These are phyloP conservation scores for Ascochyta clinopodiicola DNA, from an alignment of 2,329 filamentous ascomycete genomes.

Conservation along the genomic window DNA sequence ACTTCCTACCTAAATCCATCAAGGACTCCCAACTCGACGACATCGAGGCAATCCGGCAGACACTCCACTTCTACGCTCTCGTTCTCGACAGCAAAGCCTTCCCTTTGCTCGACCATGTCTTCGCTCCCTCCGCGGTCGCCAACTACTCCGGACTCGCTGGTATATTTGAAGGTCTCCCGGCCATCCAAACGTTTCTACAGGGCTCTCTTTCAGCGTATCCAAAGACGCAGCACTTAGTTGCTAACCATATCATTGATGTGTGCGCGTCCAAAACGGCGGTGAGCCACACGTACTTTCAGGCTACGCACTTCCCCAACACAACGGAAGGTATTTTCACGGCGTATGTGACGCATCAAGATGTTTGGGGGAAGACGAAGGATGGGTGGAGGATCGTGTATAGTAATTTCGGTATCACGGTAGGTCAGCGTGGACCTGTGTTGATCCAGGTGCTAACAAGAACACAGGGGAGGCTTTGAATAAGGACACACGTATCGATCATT, in stretches of 20 bases:
- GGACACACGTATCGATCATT: too few species aligned
- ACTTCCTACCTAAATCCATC: slow-evolving; percentile 6
- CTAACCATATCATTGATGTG: slow-evolving; percentile 14
- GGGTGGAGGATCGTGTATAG: slow-evolving; percentile 16
- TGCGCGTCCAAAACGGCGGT: slow-evolving; percentile 10
- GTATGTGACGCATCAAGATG: slow-evolving; percentile 14
- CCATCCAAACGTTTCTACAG: slow-evolving; percentile 6
- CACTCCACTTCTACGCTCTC: slow-evolving; percentile 12
- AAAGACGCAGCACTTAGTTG: slow-evolving; percentile 9
- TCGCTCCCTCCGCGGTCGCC: slow-evolving; percentile 3
- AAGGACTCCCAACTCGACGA: slow-evolving; percentile 8
- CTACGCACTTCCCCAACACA: slow-evolving; percentile 13
- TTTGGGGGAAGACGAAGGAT: slow-evolving; percentile 9
- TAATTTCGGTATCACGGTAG: slow-evolving; percentile 13
- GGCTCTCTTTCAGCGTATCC: slow-evolving; percentile 7
- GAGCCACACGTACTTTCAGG: slow-evolving; percentile 13
- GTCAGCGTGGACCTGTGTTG: neutral
- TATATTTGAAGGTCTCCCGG: slow-evolving; percentile 8
- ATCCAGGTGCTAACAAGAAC: neutral
- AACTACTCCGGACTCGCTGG: slow-evolving; percentile 13
- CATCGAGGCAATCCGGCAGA: slow-evolving; percentile 10
- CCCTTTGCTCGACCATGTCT: slow-evolving; percentile 9
- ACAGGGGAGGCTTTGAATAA: slow-evolving; percentile 3
- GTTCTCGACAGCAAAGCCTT: slow-evolving; percentile 10
- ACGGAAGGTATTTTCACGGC: slow-evolving; percentile 6